Conservation (phyloP, 495 filamentous ascomycete species). For the Trichoderma virens region DNA sequence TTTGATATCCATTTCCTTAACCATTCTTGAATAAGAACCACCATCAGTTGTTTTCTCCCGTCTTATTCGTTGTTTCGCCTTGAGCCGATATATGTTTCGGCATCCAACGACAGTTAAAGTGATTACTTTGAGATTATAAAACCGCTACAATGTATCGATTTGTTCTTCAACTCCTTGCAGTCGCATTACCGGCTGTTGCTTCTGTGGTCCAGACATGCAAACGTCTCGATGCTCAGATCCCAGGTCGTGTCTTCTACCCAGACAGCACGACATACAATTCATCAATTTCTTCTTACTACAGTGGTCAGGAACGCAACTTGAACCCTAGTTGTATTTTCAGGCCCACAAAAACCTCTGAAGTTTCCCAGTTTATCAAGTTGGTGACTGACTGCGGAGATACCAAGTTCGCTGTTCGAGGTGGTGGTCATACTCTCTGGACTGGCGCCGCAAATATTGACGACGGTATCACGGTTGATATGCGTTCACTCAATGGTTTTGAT, state of each 20-base stretch:
- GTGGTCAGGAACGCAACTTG: constrained; percentile 24
- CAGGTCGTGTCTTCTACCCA: constrained; percentile 5
- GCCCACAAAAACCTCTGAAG: constrained; percentile 22
- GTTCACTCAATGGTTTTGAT: constrained; percentile 25
- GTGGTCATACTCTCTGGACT: constrained; percentile 31
- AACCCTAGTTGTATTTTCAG: constrained; percentile 28
- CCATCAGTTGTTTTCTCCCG: no score
- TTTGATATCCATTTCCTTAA: no score
- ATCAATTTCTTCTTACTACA: constrained; percentile 21
- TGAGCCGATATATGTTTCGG: no score
- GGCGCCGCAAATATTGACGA: constrained; percentile 39
- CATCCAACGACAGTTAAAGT: no score
- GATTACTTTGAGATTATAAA: no score
- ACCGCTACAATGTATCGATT: no score
- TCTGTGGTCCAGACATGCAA: no score
- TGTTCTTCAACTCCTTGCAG: no score
- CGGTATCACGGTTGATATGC: constrained; percentile 41
- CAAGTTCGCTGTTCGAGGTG: constrained; percentile 31
- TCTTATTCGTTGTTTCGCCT: no score
- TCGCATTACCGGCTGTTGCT: no score
- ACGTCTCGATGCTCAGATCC: no score
- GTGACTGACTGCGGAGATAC: neutral
- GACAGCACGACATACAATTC: constrained; percentile 5
- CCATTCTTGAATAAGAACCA: no score
- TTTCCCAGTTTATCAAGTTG: constrained; percentile 15